These are phyloP conservation scores for Mycena galericulata DNA, from an alignment of 768 basidiomycete species.

Conservation along the genomic window DNA sequence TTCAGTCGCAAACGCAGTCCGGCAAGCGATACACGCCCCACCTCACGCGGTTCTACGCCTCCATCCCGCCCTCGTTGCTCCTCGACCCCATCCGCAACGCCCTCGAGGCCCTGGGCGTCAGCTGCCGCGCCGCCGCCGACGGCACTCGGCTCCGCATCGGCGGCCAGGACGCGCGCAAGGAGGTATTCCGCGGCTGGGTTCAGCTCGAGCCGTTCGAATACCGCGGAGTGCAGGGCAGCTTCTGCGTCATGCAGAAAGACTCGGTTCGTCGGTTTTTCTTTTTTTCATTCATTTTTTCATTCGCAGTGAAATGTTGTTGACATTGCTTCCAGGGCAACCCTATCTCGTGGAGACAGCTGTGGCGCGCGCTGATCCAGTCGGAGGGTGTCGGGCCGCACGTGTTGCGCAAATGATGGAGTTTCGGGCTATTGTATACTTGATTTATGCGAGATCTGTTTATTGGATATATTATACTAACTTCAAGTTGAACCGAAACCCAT, in stretches of 20 bases:
- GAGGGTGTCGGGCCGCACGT: constrained; percentile 70
- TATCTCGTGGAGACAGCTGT: constrained; percentile 81
- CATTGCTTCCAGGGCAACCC: constrained; percentile 87
- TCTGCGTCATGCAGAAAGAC: constrained; percentile 79
- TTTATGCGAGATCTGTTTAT: too few relatives aligned
- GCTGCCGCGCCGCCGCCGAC: constrained; percentile 53
- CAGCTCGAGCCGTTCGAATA: constrained; percentile 73
- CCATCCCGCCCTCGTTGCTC: constrained; percentile 64
- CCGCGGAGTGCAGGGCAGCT: constrained; percentile 64
- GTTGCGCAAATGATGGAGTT: too few relatives aligned
- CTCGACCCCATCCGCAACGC: constrained; percentile 65
- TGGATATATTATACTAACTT: too few relatives aligned
- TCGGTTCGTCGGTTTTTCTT: too few relatives aligned
- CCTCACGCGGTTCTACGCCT: constrained; percentile 87
- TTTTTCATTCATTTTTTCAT: too few relatives aligned
- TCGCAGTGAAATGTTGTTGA: too few relatives aligned
- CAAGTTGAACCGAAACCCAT: too few relatives aligned
- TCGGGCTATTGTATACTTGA: too few relatives aligned
- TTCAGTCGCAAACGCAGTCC: constrained; percentile 84
- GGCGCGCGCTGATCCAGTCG: constrained; percentile 71
- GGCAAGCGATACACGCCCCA: constrained; percentile 80
- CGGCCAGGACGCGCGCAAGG: constrained; percentile 72
- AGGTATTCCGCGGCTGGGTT: constrained; percentile 80
- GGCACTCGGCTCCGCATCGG: constrained; percentile 68
- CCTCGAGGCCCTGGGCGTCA: constrained; percentile 61